Evolutionary conservation across 2,329 filamentous ascomycete genomes (phyloP).

Genomic region (Purpureocillium lavendulum): DNA sequence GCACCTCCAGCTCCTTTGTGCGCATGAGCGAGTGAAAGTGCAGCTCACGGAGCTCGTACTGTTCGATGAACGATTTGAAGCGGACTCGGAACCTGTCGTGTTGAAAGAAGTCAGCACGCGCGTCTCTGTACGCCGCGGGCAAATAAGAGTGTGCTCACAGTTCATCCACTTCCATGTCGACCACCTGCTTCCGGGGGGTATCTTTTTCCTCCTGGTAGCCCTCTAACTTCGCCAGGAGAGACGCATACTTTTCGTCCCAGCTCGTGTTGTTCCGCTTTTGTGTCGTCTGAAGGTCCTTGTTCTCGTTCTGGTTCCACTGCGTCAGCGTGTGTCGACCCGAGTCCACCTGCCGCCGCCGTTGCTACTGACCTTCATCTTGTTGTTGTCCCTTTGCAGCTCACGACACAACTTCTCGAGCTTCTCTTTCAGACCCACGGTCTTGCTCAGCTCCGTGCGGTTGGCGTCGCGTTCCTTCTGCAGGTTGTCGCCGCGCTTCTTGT

Average conservation of each 20-base stretch:
- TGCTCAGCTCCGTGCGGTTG: conserved; percentile 78
- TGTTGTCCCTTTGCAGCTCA: conserved; percentile 93
- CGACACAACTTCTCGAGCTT: conserved; percentile 94
- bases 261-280: conserved; percentile 76
- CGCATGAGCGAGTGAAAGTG: conserved; percentile 89
- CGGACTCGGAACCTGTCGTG: conserved; percentile 62
- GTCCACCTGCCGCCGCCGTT: background rate
- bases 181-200: conserved; percentile 68
- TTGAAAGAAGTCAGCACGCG: background rate
- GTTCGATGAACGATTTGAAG: conserved; percentile 94
- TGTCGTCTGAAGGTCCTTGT: conserved; percentile 80
- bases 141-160: conserved; percentile 48
- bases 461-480: conserved; percentile 96
- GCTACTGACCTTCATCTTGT: conserved; percentile 77
- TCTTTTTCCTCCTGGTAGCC: conserved; percentile 83
- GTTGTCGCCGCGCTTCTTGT: conserved; percentile 89
- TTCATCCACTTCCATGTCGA: conserved; percentile 84
- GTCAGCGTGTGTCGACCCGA: conserved; percentile 13
- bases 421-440: conserved; percentile 85
- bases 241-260: conserved; percentile 78
- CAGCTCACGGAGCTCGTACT: conserved; percentile 90
- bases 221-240: conserved; percentile 75
- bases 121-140: conserved; percentile 4
- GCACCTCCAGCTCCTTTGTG: conserved; percentile 91
- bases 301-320: conserved; percentile 59